phyloP scores from a whole-genome alignment of 2,329 filamentous ascomycete genomes.

The Hypoxylon sp. region DNA sequence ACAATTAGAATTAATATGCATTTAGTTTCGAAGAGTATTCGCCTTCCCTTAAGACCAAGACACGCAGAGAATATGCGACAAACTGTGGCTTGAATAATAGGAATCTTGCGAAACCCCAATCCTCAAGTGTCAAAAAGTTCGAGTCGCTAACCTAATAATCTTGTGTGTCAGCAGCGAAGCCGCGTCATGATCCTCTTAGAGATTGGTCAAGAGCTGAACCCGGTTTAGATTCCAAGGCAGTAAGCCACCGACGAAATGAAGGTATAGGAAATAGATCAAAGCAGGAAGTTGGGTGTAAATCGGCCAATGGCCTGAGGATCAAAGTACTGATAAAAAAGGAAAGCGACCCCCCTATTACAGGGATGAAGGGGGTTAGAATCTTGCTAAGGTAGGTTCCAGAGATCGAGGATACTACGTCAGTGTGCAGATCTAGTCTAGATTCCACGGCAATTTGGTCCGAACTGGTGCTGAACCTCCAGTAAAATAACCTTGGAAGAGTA shows the following conservation, averaged over 20 bases:
- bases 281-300: constrained; percentile 35
- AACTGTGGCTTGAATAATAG: constrained; percentile 17
- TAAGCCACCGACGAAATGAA: constrained; percentile 41
- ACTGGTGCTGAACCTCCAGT: not conserved
- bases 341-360: constrained; percentile 31
- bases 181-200: constrained; percentile 34
- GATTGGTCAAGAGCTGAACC: constrained; percentile 15
- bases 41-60: constrained; percentile 1
- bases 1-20: constrained; percentile 23
- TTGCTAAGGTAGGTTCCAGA: constrained; percentile 35
- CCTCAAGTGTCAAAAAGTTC: constrained; percentile 1
- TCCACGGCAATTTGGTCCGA: not conserved
- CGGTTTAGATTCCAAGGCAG: constrained; percentile 29
- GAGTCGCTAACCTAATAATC: constrained; percentile 9
- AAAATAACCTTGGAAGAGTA: not conserved
- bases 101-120: constrained; percentile 12
- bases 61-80: constrained; percentile 3
- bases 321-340: constrained; percentile 33
- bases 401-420: constrained; percentile 45
- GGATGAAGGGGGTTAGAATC: constrained; percentile 34
- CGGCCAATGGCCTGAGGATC: constrained; percentile 28
- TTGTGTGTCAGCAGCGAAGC: constrained; percentile 28
- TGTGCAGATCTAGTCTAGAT: constrained; percentile 32
- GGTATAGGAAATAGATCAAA: constrained; percentile 26
- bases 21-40: constrained; percentile 11